Percentiles rank a stretch among this genome's conserved stretches.
phyloP scores from a whole-genome alignment of 805 yeast species.

The Sugiyamaella mastotermitis region DNA sequence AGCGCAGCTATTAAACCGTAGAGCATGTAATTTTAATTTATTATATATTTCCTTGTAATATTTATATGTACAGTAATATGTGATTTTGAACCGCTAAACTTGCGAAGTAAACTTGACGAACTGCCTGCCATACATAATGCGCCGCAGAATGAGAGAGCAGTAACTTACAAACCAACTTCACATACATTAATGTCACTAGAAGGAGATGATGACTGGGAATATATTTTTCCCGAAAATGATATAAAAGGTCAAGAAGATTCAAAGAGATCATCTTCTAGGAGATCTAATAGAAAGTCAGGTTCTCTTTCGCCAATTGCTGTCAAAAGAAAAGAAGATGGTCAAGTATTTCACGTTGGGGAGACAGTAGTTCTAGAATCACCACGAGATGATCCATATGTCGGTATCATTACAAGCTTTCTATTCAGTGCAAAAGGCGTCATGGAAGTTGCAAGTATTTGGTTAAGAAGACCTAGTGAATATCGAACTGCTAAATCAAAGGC shows the following conservation, averaged over 20 bases:
- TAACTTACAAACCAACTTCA: no score
- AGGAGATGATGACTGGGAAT: conserved; percentile 7
- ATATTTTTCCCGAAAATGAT: conserved; percentile 4
- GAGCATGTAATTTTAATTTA: no score
- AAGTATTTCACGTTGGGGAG: conserved; percentile 15
- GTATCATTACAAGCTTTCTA: conserved; percentile 13
- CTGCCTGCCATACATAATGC: no score
- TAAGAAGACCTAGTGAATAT: conserved; percentile 10
- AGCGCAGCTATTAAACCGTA: neutral
- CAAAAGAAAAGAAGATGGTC: conserved; percentile 8
- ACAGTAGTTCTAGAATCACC: conserved; percentile 11
- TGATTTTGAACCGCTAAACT: no score
- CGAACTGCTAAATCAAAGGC: conserved; percentile 1
- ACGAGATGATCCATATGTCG: conserved; percentile 11
- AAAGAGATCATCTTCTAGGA: conserved; percentile 1
- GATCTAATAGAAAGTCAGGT: conserved; percentile 8
- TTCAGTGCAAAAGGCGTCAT: conserved; percentile 9
- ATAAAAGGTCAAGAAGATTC: neutral
- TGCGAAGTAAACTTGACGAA: no score
- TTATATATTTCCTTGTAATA: no score
- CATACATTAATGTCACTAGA: no score
- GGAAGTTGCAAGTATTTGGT: conserved; percentile 16
- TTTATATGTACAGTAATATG: no score
- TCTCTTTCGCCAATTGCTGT: conserved; percentile 13
- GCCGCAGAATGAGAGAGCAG: no score